Evolutionary conservation across 1,139 yeast genomes (phyloP).

Genomic region (Diutina pseudorugosa): DNA sequence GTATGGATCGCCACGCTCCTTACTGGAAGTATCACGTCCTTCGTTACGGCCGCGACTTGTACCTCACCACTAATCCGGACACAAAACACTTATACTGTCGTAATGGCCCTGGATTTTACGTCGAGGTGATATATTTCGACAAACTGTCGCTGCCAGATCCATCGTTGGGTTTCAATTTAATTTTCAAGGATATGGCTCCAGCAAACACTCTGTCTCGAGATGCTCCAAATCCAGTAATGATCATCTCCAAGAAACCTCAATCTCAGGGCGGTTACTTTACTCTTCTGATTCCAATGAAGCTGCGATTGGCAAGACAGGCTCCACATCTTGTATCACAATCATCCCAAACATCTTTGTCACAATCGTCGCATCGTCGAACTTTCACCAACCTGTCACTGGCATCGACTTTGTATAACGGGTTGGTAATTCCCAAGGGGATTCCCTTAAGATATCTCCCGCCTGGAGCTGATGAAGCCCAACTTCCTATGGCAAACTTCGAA

Average conservation of each 20-base stretch:
- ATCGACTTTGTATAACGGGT: background rate
- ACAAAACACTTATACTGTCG: constrained; percentile 41
- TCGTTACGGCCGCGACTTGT: constrained; percentile 35
- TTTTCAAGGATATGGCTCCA: constrained; percentile 20
- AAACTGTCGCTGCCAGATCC: constrained; percentile 5
- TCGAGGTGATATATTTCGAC: constrained; percentile 18
- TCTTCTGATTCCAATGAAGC: constrained; percentile 10
- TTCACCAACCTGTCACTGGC: background rate
- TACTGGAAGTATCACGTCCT: constrained; percentile 55
- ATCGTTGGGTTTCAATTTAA: constrained; percentile 17
- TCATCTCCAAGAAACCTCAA: constrained; percentile 16
- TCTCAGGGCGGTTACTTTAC: constrained; percentile 22
- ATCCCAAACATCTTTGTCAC: background rate
- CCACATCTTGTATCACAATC: constrained; percentile 15
- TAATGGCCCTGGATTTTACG: constrained; percentile 44
- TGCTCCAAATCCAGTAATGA: constrained; percentile 16
- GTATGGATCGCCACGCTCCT: background rate
- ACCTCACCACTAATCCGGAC: constrained; percentile 50
- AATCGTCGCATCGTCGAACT: background rate
- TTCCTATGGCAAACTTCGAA: constrained; percentile 17
- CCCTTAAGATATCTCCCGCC: background rate
- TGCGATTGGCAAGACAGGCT: constrained; percentile 4
- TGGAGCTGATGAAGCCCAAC: constrained; percentile 5
- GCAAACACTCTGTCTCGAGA: constrained; percentile 12
- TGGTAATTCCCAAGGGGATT: background rate